Conservation (phyloP, 108 stramenopile genomes). For the Tribonema minus region DNA sequence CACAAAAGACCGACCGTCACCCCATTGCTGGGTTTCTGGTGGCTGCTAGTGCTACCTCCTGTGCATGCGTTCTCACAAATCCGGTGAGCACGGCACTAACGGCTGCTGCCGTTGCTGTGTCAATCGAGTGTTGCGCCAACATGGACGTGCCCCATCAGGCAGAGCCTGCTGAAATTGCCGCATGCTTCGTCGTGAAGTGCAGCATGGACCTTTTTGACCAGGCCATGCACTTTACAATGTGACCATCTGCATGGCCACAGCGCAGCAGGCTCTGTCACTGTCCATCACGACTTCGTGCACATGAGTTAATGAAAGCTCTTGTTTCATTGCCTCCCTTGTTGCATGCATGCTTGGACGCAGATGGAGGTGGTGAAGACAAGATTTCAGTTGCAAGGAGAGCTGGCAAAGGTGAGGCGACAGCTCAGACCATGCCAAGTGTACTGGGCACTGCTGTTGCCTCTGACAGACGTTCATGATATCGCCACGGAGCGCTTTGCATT, state of each 20-base stretch:
- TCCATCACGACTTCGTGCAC: background rate
- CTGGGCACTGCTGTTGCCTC: background rate
- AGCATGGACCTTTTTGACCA: too few relatives aligned
- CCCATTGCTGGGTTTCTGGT: conserved; percentile 4
- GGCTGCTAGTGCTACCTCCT: conserved; percentile 14
- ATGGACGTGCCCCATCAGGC: background rate
- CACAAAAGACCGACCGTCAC: conserved; percentile 4
- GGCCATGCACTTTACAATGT: background rate
- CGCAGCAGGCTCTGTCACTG: background rate
- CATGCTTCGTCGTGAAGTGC: too few relatives aligned
- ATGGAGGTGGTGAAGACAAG: conserved; percentile 50
- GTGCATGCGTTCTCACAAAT: conserved; percentile 28
- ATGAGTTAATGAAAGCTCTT: too few relatives aligned
- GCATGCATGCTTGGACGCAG: background rate
- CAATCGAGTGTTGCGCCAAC: background rate
- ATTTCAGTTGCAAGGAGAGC: conserved; percentile 36
- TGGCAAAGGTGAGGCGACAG: background rate
- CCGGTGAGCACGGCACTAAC: conserved; percentile 2
- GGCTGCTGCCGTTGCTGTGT: background rate
- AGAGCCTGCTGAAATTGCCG: background rate
- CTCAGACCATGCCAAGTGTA: background rate
- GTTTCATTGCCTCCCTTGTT: background rate
- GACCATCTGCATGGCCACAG: background rate
- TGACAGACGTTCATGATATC: too few relatives aligned
- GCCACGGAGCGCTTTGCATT: too few relatives aligned